A percentile compares a stretch with the other conserved stretches of the same genome.
Conservation (phyloP, 805 yeast species). For the Barnettozyma salicaria region DNA sequence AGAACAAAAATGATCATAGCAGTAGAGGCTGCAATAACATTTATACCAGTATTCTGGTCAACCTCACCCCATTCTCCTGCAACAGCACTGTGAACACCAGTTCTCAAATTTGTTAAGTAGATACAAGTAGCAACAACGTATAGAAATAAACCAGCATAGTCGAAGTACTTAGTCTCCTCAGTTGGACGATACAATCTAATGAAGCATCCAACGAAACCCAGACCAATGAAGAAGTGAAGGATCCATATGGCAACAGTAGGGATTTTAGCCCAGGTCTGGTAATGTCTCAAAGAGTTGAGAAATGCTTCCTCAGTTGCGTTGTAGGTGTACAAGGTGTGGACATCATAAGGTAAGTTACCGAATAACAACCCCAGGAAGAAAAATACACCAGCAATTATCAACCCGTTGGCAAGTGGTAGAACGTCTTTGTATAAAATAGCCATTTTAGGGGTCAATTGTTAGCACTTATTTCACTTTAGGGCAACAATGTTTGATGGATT, state of each 20-base stretch:
- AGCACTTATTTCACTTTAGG: background rate
- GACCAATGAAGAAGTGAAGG: slow-evolving; percentile 51
- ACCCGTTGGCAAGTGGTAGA: slow-evolving; percentile 41
- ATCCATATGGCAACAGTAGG: slow-evolving; percentile 55
- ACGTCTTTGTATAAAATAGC: slow-evolving; percentile 36
- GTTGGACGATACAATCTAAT: slow-evolving; percentile 83
- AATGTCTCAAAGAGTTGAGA: slow-evolving; percentile 62
- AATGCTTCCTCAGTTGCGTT: slow-evolving; percentile 47
- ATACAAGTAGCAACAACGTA: slow-evolving; percentile 68
- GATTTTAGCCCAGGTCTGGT: slow-evolving; percentile 62
- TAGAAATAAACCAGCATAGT: slow-evolving; percentile 78
- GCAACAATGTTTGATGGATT: no score
- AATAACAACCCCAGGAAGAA: slow-evolving; percentile 77
- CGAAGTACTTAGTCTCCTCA: slow-evolving; percentile 80
- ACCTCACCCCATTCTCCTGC: slow-evolving; percentile 92
- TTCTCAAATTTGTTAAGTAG: slow-evolving; percentile 79
- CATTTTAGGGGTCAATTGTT: slow-evolving; percentile 11
- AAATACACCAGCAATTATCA: slow-evolving; percentile 39
- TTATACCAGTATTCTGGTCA: slow-evolving; percentile 75
- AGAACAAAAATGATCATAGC: slow-evolving; percentile 66
- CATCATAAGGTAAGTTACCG: slow-evolving; percentile 79
- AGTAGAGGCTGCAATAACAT: slow-evolving; percentile 87
- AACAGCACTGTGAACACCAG: slow-evolving; percentile 66
- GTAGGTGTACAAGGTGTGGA: slow-evolving; percentile 63
- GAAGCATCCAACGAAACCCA: slow-evolving; percentile 70